Evolutionary conservation across 208 protist genomes (phyloP).

Genomic region (Leishmania martiniquensis): DNA sequence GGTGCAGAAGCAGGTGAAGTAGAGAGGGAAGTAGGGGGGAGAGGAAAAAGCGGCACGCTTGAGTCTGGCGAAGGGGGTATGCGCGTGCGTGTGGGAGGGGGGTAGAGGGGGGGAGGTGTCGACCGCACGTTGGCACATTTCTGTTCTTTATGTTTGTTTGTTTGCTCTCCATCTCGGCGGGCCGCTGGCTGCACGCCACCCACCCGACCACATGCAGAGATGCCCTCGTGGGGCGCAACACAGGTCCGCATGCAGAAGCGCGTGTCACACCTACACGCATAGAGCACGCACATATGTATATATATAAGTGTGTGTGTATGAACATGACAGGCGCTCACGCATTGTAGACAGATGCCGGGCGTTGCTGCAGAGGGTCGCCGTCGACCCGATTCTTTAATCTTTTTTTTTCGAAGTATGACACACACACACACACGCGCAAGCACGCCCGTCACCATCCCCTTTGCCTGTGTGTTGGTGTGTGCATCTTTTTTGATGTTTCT

Average conservation of each 20-base stretch:
- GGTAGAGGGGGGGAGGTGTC: no score
- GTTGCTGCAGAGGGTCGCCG: not conserved
- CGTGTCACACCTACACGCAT: not conserved
- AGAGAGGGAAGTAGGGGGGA: not conserved
- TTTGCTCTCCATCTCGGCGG: not conserved
- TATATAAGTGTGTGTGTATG: no score
- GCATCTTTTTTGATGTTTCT: not conserved
- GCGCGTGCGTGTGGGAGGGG: no score
- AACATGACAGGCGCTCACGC: no score
- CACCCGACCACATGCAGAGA: not conserved
- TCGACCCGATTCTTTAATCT: no score
- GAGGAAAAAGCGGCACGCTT: no score
- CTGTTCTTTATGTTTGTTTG: not conserved
- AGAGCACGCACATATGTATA: no score
- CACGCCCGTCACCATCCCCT: no score
- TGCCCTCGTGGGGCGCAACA: not conserved
- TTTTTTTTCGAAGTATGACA: slow-evolving; percentile 1
- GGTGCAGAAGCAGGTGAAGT: slow-evolving; percentile 30
- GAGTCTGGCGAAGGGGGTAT: no score
- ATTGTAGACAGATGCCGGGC: not conserved
- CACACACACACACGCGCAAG: not conserved
- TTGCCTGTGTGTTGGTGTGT: not conserved
- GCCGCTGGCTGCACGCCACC: not conserved
- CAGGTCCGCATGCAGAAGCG: not conserved
- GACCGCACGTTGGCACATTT: no score